Conservation (phyloP, 179 eudicot species). For the Heliamphora pulchella region DNA sequence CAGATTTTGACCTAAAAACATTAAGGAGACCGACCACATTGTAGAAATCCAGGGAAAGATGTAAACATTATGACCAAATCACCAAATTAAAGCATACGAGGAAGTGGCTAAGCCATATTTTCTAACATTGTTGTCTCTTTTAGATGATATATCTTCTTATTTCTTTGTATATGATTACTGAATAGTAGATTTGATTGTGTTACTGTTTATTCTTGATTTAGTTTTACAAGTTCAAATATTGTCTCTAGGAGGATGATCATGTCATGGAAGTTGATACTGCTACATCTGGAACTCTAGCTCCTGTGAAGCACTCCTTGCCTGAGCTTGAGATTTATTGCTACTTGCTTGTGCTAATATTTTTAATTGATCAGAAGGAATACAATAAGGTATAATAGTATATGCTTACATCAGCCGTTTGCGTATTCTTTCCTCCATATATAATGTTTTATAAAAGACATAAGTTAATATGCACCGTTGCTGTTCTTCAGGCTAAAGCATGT, state of each 20-base stretch:
- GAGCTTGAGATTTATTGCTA: constrained; percentile 88
- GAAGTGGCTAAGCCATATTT: not conserved
- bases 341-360: constrained; percentile 71
- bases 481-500: constrained; percentile 76
- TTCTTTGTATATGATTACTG: not conserved
- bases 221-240: constrained; percentile 10
- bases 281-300: constrained; percentile 51
- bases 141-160: not conserved
- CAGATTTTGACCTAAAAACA: not conserved
- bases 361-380: constrained; percentile 73
- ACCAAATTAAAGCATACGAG: not conserved
- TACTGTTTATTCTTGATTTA: not conserved
- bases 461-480: not conserved
- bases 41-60: not conserved
- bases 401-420: not conserved
- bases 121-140: not conserved
- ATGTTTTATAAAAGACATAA: not conserved
- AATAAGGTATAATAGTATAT: constrained; percentile 40
- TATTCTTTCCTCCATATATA: not conserved
- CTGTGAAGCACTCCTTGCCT: constrained; percentile 60
- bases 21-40: not conserved
- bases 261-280: constrained; percentile 91
- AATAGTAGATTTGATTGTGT: no score
- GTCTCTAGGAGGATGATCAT: constrained; percentile 56
- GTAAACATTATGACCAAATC: not conserved